Conservation (phyloP, 345 rosid genomes). For the Pseudoturritis turrita region DNA sequence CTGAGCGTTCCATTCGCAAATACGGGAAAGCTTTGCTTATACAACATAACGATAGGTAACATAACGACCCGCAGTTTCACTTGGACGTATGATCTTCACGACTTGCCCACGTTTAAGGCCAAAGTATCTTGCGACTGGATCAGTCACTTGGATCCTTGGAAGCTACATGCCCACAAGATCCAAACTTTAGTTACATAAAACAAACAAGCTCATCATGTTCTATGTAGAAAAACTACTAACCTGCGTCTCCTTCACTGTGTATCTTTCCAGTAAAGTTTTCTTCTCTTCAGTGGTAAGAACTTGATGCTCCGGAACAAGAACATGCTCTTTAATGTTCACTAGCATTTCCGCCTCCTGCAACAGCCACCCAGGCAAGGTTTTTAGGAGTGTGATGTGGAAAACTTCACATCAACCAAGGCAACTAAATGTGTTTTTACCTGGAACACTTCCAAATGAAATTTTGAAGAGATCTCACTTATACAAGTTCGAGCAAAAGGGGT, state of each 20-base stretch:
- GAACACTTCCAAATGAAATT: conserved; percentile 80
- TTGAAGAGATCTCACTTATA: conserved; percentile 57
- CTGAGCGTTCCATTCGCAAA: background rate
- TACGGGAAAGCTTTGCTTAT: conserved; percentile 19
- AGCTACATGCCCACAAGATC: conserved; percentile 32
- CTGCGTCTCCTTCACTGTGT: conserved; percentile 85
- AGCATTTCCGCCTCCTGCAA: conserved; percentile 67
- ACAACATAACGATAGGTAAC: conserved; percentile 63
- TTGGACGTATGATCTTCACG: conserved; percentile 65
- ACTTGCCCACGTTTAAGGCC: conserved; percentile 72
- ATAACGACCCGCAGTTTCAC: conserved; percentile 72
- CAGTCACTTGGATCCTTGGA: conserved; percentile 58
- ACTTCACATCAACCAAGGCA: no score
- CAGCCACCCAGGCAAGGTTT: background rate
- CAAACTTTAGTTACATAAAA: background rate
- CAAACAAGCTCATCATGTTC: background rate
- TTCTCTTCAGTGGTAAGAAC: conserved; percentile 67
- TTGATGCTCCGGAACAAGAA: conserved; percentile 79
- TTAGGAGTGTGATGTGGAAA: background rate
- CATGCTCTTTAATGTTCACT: conserved; percentile 70
- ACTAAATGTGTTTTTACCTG: conserved; percentile 43
- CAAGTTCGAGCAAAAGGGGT: conserved; percentile 86
- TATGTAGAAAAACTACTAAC: conserved; percentile 16
- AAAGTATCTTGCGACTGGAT: conserved; percentile 66
- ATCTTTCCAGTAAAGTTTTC: conserved; percentile 70